Conservation (phyloP, 805 yeast genomes). For the Candida maesae region DNA sequence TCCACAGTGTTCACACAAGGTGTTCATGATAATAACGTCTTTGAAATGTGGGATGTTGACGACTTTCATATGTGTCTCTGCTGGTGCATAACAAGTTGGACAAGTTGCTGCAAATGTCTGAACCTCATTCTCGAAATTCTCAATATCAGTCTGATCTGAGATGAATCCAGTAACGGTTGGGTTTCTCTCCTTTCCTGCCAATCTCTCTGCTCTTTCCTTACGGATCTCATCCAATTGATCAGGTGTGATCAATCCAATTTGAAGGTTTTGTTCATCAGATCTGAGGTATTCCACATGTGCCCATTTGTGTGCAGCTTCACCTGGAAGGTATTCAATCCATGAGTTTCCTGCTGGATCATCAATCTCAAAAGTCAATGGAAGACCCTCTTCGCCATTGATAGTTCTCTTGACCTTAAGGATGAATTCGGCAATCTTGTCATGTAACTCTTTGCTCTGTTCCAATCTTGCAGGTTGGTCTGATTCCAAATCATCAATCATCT, state of each 20-base stretch:
- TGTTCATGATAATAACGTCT: constrained; percentile 95
- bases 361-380: constrained; percentile 73
- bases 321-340: constrained; percentile 88
- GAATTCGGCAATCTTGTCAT: constrained; percentile 70
- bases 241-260: constrained; percentile 70
- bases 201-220: constrained; percentile 21
- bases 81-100: constrained; percentile 77
- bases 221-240: constrained; percentile 45
- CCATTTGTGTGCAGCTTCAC: constrained; percentile 89
- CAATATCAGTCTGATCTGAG: constrained; percentile 74
- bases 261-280: constrained; percentile 83
- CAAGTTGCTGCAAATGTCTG: constrained; percentile 92
- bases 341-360: constrained; percentile 98
- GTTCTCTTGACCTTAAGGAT: constrained; percentile 55
- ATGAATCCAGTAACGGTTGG: constrained; percentile 54
- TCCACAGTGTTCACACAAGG: constrained; percentile 89
- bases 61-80: constrained; percentile 94
- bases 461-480: constrained; percentile 81
- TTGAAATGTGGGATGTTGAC: constrained; percentile 97
- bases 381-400: constrained; percentile 60
- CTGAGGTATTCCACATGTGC: constrained; percentile 76
- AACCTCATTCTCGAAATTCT: constrained; percentile 83
- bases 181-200: constrained; percentile 26
- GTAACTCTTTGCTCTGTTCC: constrained; percentile 66
- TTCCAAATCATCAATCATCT: constrained; percentile 77